Evolutionary conservation across 306 rosid genomes (phyloP).

Genomic region (Pyrus communis): DNA sequence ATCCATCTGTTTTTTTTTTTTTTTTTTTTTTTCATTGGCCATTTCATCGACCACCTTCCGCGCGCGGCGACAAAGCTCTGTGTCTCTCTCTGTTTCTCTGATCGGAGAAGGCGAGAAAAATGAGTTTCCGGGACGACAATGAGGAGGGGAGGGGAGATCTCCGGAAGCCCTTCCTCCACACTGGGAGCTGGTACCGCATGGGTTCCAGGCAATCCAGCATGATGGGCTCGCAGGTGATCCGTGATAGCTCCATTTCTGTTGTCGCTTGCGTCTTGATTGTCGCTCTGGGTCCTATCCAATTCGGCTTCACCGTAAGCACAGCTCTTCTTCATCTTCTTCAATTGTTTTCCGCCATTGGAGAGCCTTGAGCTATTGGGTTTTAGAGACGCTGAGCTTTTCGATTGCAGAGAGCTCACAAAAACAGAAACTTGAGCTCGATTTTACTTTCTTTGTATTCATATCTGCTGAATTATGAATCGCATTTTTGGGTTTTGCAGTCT

Average conservation of each 20-base stretch:
- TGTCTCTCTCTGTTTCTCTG: not conserved
- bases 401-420: not conserved
- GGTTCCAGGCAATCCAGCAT: slow-evolving; percentile 63
- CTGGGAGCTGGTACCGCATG: slow-evolving; percentile 96
- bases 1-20: too few species aligned
- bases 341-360: not conserved
- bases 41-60: not conserved
- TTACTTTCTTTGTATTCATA: not conserved
- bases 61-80: not conserved
- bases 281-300: slow-evolving; percentile 94
- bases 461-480: not conserved
- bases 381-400: not conserved
- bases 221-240: slow-evolving; percentile 76
- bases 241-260: slow-evolving; percentile 74
- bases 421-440: not conserved
- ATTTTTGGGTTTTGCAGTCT: slow-evolving; percentile 32
- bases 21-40: not conserved
- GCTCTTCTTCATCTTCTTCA: not conserved
- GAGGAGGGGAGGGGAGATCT: slow-evolving; percentile 77
- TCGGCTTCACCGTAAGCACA: slow-evolving; percentile 83
- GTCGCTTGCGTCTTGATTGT: slow-evolving; percentile 84
- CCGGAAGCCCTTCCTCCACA: slow-evolving; percentile 80
- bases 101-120: slow-evolving; percentile 9
- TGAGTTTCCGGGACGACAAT: slow-evolving; percentile 67
- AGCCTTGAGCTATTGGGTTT: not conserved